Evolutionary conservation across 176 grass and related monocot species (phyloP), one percentile per base, ranked within the genome.

Genomic region (Ananas comosus): DNA sequence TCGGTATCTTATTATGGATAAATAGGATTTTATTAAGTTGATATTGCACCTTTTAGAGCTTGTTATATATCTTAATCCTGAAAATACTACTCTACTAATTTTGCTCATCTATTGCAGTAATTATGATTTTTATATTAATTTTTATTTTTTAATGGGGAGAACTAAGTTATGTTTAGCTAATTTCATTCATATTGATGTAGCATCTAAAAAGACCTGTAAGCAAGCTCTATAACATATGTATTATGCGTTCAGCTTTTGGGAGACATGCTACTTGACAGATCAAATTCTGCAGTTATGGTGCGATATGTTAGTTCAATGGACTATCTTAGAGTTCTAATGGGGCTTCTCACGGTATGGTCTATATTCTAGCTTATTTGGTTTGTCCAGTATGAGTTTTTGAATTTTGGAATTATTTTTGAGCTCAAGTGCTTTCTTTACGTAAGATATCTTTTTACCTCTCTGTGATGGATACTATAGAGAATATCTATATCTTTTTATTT

Each of bases 261-360:
- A 71, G 93, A 97, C 51, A 92, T 97, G 79, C 72, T 97, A 24
- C 84, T 97, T 59, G 93, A 97, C 70, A 76, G 93, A 80, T 97
- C 93, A 76, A 97, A 97, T 79, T 87, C 89, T 81, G 89, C 83
- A 54, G 89, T 97, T 65, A 97, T 97, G 93, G 82, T 97, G 65
- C 89, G 61, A 54, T 97, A 97, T 85, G 89, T 97, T 81, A 79
- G 88, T 72, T 97, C 93, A 58, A 97, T 92, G 70, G 93, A 97
- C 54, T 92, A 92, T 71, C 89, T 97, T 61, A 92, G 92, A 86
- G 87, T 97, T 81, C 74, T 97, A 69, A 97, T 97, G 93, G 92
- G 90, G 87, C 93, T 97, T 78, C 74, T 97, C 56, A 97, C 89
- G 80, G 93, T 97, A 79, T 71, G 66, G 33, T 42, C 33, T 42